Evolutionary conservation across 164 flowering plant species (phyloP).

Genomic region (Stephania japonica): DNA sequence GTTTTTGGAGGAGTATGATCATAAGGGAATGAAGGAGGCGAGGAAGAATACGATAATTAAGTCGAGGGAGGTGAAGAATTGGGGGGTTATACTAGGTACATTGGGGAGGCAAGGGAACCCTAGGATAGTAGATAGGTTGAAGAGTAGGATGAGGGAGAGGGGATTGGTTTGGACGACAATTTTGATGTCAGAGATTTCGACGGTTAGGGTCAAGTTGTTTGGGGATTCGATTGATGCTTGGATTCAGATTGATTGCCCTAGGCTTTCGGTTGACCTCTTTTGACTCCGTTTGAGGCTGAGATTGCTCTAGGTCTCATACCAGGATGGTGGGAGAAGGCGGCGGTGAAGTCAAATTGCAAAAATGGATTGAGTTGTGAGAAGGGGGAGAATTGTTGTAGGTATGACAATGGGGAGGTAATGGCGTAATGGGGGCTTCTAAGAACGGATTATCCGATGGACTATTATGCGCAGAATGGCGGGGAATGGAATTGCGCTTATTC

Average conservation of each 20-base stretch:
- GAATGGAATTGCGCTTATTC: slow-evolving; percentile 82
- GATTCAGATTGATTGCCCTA: slow-evolving; percentile 95
- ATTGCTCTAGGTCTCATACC: slow-evolving; percentile 70
- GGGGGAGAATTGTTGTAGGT: slow-evolving; percentile 32
- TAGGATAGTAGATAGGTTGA: slow-evolving; percentile 61
- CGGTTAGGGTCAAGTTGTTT: slow-evolving; percentile 60
- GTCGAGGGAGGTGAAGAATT: slow-evolving; percentile 51
- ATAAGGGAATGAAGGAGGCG: slow-evolving; percentile 71
- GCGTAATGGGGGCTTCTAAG: slow-evolving; percentile 4
- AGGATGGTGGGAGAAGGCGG: slow-evolving; percentile 87
- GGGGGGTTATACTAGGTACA: slow-evolving; percentile 92
- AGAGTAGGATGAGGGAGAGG: slow-evolving; percentile 59
- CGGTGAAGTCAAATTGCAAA: slow-evolving; percentile 11
- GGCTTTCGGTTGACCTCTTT: slow-evolving; percentile 89
- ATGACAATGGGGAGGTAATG: slow-evolving; percentile 20
- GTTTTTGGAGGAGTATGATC: slow-evolving; percentile 92
- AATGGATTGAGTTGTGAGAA: slow-evolving; percentile 20
- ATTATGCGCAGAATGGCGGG: slow-evolving; percentile 96
- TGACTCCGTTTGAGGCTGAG: slow-evolving; percentile 93
- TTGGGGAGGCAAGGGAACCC: slow-evolving; percentile 97
- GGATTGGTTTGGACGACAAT: slow-evolving; percentile 57
- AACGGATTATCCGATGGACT: slow-evolving; percentile 90
- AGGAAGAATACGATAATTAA: slow-evolving; percentile 61
- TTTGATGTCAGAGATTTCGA: slow-evolving; percentile 86
- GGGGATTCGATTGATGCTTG: slow-evolving; percentile 93